A percentile compares a stretch with the other conserved stretches of the same genome.
These are phyloP conservation scores for Magnolia changhungtana DNA, from an alignment of 164 flowering plant genomes.

Conservation along the genomic window DNA sequence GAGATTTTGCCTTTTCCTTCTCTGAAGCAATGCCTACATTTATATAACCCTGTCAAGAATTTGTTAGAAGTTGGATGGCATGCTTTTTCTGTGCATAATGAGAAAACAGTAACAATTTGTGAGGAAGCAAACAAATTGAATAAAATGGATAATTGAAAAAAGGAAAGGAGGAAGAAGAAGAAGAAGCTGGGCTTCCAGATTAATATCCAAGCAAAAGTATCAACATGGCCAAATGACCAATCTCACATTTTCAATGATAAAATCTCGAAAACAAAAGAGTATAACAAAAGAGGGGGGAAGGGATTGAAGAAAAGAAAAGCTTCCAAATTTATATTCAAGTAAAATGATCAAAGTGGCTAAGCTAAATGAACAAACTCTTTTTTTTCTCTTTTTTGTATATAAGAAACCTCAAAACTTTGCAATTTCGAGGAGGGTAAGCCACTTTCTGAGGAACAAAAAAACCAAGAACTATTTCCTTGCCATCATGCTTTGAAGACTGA, in stretches of 20 bases:
- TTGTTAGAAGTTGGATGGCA: constrained; percentile 20
- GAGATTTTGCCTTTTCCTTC: constrained; percentile 42
- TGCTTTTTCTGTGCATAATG: neutral
- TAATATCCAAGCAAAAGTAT: too few species aligned
- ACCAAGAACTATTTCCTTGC: neutral
- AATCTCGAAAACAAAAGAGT: neutral
- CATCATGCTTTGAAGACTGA: neutral
- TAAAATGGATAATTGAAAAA: neutral
- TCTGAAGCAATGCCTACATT: constrained; percentile 82
- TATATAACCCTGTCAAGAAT: constrained; percentile 81
- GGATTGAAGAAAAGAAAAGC: neutral
- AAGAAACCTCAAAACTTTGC: too few species aligned
- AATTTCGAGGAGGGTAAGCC: too few species aligned
- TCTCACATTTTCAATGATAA: neutral
- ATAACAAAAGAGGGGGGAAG: neutral
- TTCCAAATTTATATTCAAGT: neutral
- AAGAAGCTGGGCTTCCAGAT: neutral
- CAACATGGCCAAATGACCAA: neutral
- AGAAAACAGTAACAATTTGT: neutral
- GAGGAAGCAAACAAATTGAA: neutral
- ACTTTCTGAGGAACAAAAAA: neutral
- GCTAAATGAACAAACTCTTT: too few species aligned
- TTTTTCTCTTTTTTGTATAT: too few species aligned
- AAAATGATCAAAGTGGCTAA: neutral
- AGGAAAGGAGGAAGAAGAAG: neutral